phyloP scores from a whole-genome alignment of 2,329 filamentous ascomycete species.

The Penicillium brevicompactum region DNA sequence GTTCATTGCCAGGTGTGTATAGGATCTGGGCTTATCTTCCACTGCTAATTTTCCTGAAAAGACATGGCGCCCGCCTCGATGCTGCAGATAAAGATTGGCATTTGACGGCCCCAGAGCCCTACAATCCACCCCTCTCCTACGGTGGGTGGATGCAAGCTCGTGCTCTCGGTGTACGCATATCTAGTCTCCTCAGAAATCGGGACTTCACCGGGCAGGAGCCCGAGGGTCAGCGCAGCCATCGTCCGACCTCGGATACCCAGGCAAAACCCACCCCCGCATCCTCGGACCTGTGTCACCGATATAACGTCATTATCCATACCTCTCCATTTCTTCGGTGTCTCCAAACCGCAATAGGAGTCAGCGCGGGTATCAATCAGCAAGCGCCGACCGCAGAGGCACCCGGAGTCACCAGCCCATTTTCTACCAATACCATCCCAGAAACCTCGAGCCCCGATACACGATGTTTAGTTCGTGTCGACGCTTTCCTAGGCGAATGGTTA shows the following conservation, averaged over 20 bases:
- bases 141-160: slow-evolving; percentile 89
- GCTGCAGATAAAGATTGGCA: slow-evolving; percentile 96
- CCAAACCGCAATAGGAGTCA: slow-evolving; percentile 87
- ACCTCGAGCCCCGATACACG: slow-evolving; percentile 16
- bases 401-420: slow-evolving; percentile 1
- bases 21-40: background rate
- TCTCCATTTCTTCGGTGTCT: slow-evolving; percentile 94
- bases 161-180: slow-evolving; percentile 79
- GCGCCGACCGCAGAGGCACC: slow-evolving; percentile 22
- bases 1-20: slow-evolving; percentile 44
- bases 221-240: background rate
- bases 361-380: slow-evolving; percentile 71
- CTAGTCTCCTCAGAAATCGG: slow-evolving; percentile 63
- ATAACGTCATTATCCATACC: slow-evolving; percentile 79
- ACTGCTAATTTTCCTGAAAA: slow-evolving; percentile 47
- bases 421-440: background rate
- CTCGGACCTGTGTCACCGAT: slow-evolving; percentile 17
- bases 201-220: slow-evolving; percentile 33
- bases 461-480: slow-evolving; percentile 72
- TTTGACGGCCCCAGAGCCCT: slow-evolving; percentile 86
- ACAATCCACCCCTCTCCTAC: slow-evolving; percentile 93
- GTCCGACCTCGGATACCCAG: slow-evolving; percentile 11
- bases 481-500: slow-evolving; percentile 94
- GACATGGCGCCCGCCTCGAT: slow-evolving; percentile 92
- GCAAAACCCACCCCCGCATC: slow-evolving; percentile 11